Evolutionary conservation across 768 basidiomycete species (phyloP), one percentile per base, ranked within the genome.

Genomic region (Kwoniella newhampshirensis): DNA sequence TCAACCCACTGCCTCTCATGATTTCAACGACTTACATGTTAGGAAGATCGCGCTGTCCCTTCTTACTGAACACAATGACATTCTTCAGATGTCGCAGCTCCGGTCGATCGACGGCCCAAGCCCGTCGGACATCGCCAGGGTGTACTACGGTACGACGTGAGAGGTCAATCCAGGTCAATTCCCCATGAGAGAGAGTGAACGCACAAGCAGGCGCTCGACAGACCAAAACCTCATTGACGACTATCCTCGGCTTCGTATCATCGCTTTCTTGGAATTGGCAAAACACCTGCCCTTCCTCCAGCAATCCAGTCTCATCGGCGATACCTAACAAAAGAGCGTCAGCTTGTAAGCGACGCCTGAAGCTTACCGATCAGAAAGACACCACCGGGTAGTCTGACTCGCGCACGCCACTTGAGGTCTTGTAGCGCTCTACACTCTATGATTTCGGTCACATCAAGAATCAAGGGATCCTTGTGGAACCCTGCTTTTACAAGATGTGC

Each of bases 361-460:
- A n/a, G n/a, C 67, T 57, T 37, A 70, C 74, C 74, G 41, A 74
- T 70, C n/a, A 76, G 51, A 54, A 70, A 76, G 4, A 73, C 75
- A 0, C 75, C 75, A 30, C 47, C 39, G 18, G 67, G 57, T 11
- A 76, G 54, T 23, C 62, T 53, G 25, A 76, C 59, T 23, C 71
- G 60, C n/a, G 73, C 73, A 50, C 67, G 52, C 70, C 73, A 73
- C 55, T 73, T 73, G 17, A 76, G 64, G 57, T 76, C 75, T 46
- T 73, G 70, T 2, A 76, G 60, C 18, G 66, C 56, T 27, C 75
- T 49, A 36, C 63, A 67, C 48, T 76, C 73, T 51, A 76, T 58
- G 43, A 72, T 71, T 13, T 54, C 37, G 30, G 66, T 56, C 6
- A 73, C 61, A 51, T 76, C 73, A 7, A 63, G 64, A 0, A 76